Base-by-base conservation (phyloP, 768 basidiomycete genomes). In the Tulasnella sp. region DNA sequence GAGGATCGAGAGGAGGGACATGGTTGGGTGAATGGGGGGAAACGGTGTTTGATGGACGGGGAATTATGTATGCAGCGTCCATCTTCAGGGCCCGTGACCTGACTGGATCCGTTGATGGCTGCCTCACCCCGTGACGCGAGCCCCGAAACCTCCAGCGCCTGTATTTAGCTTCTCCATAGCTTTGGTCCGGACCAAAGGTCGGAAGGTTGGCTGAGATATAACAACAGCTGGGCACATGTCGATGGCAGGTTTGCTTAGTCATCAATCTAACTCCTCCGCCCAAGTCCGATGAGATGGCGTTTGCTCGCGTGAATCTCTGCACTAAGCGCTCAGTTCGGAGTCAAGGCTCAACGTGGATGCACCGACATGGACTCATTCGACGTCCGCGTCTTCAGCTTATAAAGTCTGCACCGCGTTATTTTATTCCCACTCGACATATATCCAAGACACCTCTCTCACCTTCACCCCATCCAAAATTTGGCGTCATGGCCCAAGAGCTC, bases 341-440 rank as follows among this genome's bases (percentile, higher is more conserved):
- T 76, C 75, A 76, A 76, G 75, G 29, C 3, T 35, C 39, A 35
- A 44, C 44, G 44, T 61, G 55, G 61, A 76, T 76, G 75, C 75
- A 69, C 26, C 13, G 51, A 76, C 48, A 32, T 61, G 51, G 61
- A 67, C 61, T 76, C 32, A 57, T 76, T 61, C 75, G 75, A 61
- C 61, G 61, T 67, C 61, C 61, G 61, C 57, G 39, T 44, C 51
- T 40, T 42, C 75, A 69, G 29, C 51, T 76, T 76, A 44, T 35
- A 67, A 35, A 18, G 10, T 35, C 61, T 26, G 5, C 61, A 5
- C 61, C 61, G 26, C 61, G 32, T 13, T 67, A 7, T 67, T 35
- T 35, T 26, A 29, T 18, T 67, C 61, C 61, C 61, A 67, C 61
- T 67, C 61, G 61, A 32, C 61, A 29, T 35, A 13, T 67, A 35